Base-by-base conservation (phyloP, 768 basidiomycete genomes). In the Hypholoma fasciculare region DNA sequence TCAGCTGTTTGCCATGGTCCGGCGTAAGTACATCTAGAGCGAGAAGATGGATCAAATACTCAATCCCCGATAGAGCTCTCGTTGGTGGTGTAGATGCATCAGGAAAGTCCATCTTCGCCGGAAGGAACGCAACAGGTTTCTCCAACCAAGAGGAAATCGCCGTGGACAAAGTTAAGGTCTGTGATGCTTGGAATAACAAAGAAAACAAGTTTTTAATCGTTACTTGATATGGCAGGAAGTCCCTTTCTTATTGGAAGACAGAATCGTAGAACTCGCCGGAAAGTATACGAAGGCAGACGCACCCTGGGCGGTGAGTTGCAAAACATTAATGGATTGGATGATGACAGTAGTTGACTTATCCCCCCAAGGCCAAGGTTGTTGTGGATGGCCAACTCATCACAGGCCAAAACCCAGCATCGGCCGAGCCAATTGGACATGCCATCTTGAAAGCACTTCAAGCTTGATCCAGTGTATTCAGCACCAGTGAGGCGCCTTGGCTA, bases 1-100 rank as follows among this genome's bases (percentile, higher is more conserved):
- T 64, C 85, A 3, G 89, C 89, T 3, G 90, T 94, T 23, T 93
- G 92, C 76, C 92, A 93, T 72, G 92, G 90, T 14, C 83, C 90
- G 52, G 88, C 83, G 80, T 88, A 62, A 67, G 83, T 76, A 36
- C 26, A 37, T 17, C 2, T 23, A 36, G 37, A 30, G 20, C 20
- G 17, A 13, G 23, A 17, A 54, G 37, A 46, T 19, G 40, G 30
- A 30, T n/a, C 34, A 50, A 62, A 17, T 49, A 30, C 39, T 49
- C 23, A 20, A 16, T 49, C 27, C 13, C 17, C 14, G 37, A 9
- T 34, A 81, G 84, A n/a, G 88, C 87, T 2, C 76, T 92, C 19
- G 81, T 86, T 13, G 75, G 75, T 17, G 86, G 72, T 2, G 81
- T 77, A 7, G 84, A 85, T 61, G 72, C 74, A 6, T 67, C 78